Conservation (phyloP, 2,329 filamentous ascomycete genomes). For the Fusarium xylarioides region DNA sequence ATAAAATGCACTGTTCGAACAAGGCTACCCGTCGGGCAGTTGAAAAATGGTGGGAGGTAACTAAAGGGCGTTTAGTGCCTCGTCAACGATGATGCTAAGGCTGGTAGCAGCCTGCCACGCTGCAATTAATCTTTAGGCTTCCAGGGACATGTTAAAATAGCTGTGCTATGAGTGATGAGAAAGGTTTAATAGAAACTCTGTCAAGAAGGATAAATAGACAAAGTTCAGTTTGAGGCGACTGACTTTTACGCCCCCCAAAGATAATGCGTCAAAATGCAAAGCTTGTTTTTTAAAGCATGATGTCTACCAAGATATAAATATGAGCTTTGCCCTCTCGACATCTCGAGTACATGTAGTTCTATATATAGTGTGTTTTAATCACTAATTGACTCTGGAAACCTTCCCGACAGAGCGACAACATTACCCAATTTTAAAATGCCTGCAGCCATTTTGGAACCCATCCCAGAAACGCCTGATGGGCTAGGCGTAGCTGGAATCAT, state of each 20-base stretch:
- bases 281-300: neutral
- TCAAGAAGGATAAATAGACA: neutral
- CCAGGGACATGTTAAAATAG: neutral
- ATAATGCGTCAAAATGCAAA: neutral
- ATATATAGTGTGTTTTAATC: rapidly evolving
- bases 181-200: neutral
- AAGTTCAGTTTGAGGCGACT: rapidly evolving
- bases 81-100: neutral
- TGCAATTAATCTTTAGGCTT: neutral
- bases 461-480: rapidly evolving
- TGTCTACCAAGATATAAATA: neutral
- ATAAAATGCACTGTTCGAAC: neutral
- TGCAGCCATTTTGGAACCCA: neutral
- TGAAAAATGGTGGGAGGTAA: neutral
- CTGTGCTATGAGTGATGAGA: rapidly evolving
- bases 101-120: neutral
- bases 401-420: neutral
- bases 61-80: neutral
- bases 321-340: rapidly evolving
- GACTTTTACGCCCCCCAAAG: neutral
- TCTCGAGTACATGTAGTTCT: neutral
- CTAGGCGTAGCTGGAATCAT: rapidly evolving
- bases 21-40: neutral
- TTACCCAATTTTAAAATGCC: neutral
- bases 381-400: neutral